These are phyloP conservation scores for Symbiodinium pilosum DNA, from an alignment of 73 alveolate species.

Conservation along the genomic window DNA sequence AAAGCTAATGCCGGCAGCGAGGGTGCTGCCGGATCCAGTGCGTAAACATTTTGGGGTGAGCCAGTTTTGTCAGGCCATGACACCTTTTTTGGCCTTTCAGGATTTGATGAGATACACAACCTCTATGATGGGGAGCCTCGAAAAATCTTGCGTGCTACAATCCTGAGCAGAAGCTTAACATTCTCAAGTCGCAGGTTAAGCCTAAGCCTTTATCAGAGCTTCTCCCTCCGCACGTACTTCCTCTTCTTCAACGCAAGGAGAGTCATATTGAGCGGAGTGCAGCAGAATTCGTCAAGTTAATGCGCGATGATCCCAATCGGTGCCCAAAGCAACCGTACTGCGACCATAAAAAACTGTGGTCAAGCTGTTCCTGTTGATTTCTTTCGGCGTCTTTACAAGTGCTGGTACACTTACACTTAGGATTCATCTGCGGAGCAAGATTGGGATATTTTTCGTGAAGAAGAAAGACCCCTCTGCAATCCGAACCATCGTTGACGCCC, in stretches of 20 bases:
- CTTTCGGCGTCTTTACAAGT: not conserved
- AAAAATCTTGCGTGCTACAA: conserved; percentile 1
- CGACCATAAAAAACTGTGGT: not conserved
- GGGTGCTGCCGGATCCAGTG: not conserved
- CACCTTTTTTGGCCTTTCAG: not conserved
- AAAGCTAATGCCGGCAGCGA: not conserved
- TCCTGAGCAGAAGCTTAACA: conserved; percentile 15
- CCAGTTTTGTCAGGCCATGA: not conserved
- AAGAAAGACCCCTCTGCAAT: not conserved
- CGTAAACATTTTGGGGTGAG: not conserved
- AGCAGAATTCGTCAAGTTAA: not conserved
- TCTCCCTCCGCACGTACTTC: not conserved
- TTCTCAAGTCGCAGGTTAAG: not conserved
- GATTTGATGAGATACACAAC: not conserved
- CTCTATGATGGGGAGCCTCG: conserved; percentile 47
- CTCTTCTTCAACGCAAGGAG: not conserved
- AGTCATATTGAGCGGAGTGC: not conserved
- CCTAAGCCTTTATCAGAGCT: not conserved
- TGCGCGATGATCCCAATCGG: not conserved
- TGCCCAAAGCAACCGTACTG: not conserved
- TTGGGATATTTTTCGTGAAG: not conserved
- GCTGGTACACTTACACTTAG: not conserved
- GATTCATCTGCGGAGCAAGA: not conserved
- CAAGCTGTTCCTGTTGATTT: not conserved
- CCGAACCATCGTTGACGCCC: not conserved